Base-by-base conservation (phyloP, 2,329 filamentous ascomycete genomes). In the Aspergillus cejpii region DNA sequence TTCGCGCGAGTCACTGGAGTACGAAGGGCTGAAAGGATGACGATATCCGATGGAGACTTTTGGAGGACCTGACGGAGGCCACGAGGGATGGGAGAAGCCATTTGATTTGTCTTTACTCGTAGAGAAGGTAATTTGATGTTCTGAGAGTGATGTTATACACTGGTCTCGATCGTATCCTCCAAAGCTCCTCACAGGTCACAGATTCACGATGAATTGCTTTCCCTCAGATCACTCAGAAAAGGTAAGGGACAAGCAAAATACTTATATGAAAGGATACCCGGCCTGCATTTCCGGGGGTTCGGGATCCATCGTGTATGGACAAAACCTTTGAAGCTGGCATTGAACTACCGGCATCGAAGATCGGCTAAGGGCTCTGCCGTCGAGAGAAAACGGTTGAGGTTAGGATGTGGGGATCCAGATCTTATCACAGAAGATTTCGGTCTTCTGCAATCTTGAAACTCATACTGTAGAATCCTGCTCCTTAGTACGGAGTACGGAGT, bases 1-100 rank as follows among this genome's bases (percentile, higher is more conserved):
- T 88, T 84, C 31, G 88, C 81, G 52, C 87, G 81, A 48, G 85
- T 91, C 53, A 96, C 78, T 31, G 90, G 86, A 6, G 90, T 96
- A 56, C 90, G 87, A 31, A 95, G 78, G n/a, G 89, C 82, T 15
- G 89, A 94, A 57, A 95, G 81, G 63, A 96, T 85, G 58, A 96
- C 87, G 33, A 88, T 79, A 70, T 96, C 90, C 53, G 82, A 79
- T 31, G 88, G 84, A 19, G 81, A 72, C 68, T 92, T 94, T 59
- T 82, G 71, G 48, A 95, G 81, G 56, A 95, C 81, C 60, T 84
- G 78, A 55, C 82, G 80, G 51, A 91, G 74, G 60, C 87, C 87
- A 61, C 78, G 79, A 20, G 77, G 76, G 39, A 80, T 61, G 41
- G 64, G 61, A 45, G 60, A 68, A 36, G 71, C 65, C 74, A 77